A percentile compares a stretch with the other conserved stretches of the same genome.
Conservation (phyloP, 805 yeast species). For the Metschnikowia colocasiae region DNA sequence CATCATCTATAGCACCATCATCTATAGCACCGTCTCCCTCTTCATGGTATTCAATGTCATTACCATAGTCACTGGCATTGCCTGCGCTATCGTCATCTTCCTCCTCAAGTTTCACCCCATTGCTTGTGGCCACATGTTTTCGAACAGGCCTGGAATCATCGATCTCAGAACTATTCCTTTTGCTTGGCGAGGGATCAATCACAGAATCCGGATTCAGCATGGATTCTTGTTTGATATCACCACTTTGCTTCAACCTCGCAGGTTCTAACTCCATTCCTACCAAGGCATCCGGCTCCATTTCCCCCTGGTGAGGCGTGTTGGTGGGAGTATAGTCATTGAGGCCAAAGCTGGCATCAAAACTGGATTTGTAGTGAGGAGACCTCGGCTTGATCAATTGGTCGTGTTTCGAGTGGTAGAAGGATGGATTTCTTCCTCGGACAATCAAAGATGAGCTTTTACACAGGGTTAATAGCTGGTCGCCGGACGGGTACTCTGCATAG, state of each 20-base stretch:
- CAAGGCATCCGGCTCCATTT: not conserved
- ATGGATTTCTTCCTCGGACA: conserved; percentile 60
- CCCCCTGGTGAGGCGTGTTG: not conserved
- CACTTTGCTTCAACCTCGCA: not conserved
- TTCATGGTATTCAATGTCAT: not conserved
- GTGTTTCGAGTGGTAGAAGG: conserved; percentile 53
- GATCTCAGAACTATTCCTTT: not conserved
- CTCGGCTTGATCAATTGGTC: conserved; percentile 41
- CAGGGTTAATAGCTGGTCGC: conserved; percentile 7
- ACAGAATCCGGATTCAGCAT: not conserved
- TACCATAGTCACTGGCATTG: not conserved
- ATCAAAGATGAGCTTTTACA: conserved; percentile 40
- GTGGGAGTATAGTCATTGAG: not conserved
- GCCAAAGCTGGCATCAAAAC: conserved; percentile 4
- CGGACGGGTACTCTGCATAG: conserved; percentile 11
- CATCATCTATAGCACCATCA: too few relatives aligned
- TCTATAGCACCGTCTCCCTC: not conserved
- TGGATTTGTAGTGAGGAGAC: conserved; percentile 9
- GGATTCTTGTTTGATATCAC: not conserved
- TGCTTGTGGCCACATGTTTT: not conserved
- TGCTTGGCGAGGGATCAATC: not conserved
- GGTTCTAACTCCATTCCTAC: not conserved
- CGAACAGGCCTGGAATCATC: not conserved
- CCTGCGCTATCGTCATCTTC: not conserved
- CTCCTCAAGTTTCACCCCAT: not conserved